Base-by-base conservation (phyloP, 176 grass and related monocot genomes). In the Rhipidocladum racemiflorum region DNA sequence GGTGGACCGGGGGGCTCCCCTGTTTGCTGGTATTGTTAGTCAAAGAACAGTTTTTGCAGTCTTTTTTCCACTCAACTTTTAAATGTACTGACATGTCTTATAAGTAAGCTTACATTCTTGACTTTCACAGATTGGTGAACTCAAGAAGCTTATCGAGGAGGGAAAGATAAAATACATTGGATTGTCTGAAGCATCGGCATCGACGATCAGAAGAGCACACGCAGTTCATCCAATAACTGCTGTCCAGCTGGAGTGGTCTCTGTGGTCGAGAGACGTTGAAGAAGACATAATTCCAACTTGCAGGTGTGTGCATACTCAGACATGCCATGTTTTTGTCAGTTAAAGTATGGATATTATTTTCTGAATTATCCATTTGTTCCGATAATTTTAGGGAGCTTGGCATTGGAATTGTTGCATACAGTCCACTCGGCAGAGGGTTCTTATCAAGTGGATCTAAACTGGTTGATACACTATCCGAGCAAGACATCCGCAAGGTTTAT, bases 331-430 rank as follows among this genome's bases (percentile, higher is more conserved):
- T 53, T 49, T 21, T 5, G 18, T 42, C 24, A 34, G 16, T 50
- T 1, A 25, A 81, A 42, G 0, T 32, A 56, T 6, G 9, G 14
- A 61, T 10, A 13, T 21, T 53, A 42, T 48, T 77, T 82, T 74
- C 15, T 64, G 12, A 65, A 82, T 79, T 64, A 6, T 81, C 44
- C n/a, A 29, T 1, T 48, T 81, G 3, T 5, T 34, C 12, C 48
- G 18, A 43, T 1, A 6, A 54, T 49, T 74, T 68, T 74, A 92
- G 90, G 50, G 93, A 95, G 18, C 90, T 92, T 59, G 87, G 90
- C 3, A 95, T 95, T 56, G 87, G 90, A 68, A 95, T 95, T 23
- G 90, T 92, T n/a, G 85, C 93, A 18, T 95, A 95, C 36, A 88
- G 89, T 63, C 89, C 89, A 38, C 48, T 94, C 6, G 92, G 92